These are phyloP conservation scores for Colletotrichum liaoningense DNA, from an alignment of 2,329 filamentous ascomycete species.

Conservation along the genomic window DNA sequence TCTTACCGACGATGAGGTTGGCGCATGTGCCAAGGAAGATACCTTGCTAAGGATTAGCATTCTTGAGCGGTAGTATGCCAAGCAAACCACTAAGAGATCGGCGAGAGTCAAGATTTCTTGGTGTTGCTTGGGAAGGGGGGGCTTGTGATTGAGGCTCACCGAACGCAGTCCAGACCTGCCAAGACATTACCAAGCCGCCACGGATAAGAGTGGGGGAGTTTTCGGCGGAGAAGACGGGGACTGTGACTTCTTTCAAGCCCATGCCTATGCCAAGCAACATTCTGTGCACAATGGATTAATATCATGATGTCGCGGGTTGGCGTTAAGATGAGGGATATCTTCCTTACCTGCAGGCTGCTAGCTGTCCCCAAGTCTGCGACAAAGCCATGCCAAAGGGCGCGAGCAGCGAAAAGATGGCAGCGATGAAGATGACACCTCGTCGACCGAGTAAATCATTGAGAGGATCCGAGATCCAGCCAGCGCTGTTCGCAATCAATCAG, in stretches of 20 bases:
- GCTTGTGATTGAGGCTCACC: constrained; percentile 39
- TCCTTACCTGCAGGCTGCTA: constrained; percentile 66
- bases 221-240: constrained; percentile 66
- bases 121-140: neutral
- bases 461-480: constrained; percentile 72
- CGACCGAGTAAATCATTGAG: constrained; percentile 69
- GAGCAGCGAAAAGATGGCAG: constrained; percentile 70
- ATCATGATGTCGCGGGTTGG: neutral
- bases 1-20: constrained; percentile 72
- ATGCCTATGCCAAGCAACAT: constrained; percentile 70
- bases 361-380: constrained; percentile 68
- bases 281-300: constrained; percentile 39
- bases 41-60: constrained; percentile 47
- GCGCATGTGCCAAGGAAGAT: constrained; percentile 76
- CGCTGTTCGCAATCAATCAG: constrained; percentile 46
- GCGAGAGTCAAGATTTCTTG: neutral
- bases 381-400: constrained; percentile 70
- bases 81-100: neutral
- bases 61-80: neutral
- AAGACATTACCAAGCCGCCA: constrained; percentile 65
- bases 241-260: constrained; percentile 62
- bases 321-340: neutral
- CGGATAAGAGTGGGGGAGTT: constrained; percentile 64
- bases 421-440: constrained; percentile 73
- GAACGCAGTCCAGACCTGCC: constrained; percentile 67